Percentiles rank a stretch among this genome's conserved stretches.
These are phyloP conservation scores for Ballota nigra DNA, from an alignment of 257 asterid genomes.

Conservation along the genomic window DNA sequence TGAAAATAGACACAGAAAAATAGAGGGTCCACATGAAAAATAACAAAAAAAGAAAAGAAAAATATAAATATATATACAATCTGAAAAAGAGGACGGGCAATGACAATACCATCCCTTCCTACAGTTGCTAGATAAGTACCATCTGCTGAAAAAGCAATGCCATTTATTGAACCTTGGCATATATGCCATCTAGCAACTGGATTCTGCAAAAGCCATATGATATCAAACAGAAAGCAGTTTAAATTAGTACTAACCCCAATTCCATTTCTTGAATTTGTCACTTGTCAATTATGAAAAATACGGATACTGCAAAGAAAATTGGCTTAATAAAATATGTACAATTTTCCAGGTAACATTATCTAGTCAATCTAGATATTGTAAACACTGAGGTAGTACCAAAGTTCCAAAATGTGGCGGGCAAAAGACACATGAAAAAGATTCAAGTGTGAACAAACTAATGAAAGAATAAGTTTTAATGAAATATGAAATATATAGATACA, in stretches of 20 bases:
- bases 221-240: conserved; percentile 11
- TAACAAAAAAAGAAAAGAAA: too few species aligned
- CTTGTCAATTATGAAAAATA: conserved; percentile 13
- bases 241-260: conserved; percentile 8
- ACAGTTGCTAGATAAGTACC: conserved; percentile 84
- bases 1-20: conserved; percentile 14
- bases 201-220: conserved; percentile 56
- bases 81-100: conserved; percentile 20
- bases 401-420: conserved; percentile 1
- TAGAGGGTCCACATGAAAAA: neutral
- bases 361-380: neutral
- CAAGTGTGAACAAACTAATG: neutral
- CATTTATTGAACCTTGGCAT: conserved; percentile 92
- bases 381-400: neutral
- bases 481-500: neutral
- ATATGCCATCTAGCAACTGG: conserved; percentile 98
- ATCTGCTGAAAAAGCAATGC: conserved; percentile 72
- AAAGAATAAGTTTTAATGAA: neutral
- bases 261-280: conserved; percentile 11
- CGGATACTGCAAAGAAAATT: neutral
- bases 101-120: conserved; percentile 81
- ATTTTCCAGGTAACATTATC: neutral
- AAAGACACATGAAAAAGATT: neutral
- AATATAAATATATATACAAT: neutral
- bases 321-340: neutral